These are phyloP conservation scores for Pterocarpus santalinus DNA, from an alignment of 306 rosid species.

Conservation along the genomic window DNA sequence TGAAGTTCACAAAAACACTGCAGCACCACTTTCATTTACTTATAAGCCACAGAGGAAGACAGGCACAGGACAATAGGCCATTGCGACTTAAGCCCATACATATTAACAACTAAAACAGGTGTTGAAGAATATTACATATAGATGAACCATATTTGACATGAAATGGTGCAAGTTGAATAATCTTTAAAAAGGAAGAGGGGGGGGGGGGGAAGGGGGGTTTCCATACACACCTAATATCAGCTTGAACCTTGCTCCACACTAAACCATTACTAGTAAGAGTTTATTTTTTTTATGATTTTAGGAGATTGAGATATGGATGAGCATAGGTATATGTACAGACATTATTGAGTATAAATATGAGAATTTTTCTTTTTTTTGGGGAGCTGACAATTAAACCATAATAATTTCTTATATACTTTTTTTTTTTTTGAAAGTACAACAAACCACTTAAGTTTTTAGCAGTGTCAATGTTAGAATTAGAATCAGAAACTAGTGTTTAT, in stretches of 20 bases:
- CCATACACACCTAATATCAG: background rate
- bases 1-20: conserved; percentile 13
- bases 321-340: background rate
- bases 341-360: background rate
- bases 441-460: background rate
- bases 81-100: background rate
- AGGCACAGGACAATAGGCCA: background rate
- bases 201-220: background rate
- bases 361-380: too few relatives aligned
- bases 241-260: conserved; percentile 24
- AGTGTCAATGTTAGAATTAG: background rate
- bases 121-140: background rate
- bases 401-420: too few relatives aligned
- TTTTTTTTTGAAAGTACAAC: background rate
- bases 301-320: background rate
- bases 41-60: background rate
- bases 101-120: background rate
- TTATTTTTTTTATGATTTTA: background rate
- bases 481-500: too few relatives aligned
- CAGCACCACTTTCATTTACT: conserved; percentile 17
- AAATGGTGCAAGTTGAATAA: conserved; percentile 5
- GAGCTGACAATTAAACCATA: too few relatives aligned
- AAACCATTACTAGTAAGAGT: background rate
- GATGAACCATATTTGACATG: background rate
- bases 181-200: background rate